Percentiles rank a stretch among this genome's conserved stretches.
phyloP scores from a whole-genome alignment of 805 yeast species.

The Ogataea neopini region DNA sequence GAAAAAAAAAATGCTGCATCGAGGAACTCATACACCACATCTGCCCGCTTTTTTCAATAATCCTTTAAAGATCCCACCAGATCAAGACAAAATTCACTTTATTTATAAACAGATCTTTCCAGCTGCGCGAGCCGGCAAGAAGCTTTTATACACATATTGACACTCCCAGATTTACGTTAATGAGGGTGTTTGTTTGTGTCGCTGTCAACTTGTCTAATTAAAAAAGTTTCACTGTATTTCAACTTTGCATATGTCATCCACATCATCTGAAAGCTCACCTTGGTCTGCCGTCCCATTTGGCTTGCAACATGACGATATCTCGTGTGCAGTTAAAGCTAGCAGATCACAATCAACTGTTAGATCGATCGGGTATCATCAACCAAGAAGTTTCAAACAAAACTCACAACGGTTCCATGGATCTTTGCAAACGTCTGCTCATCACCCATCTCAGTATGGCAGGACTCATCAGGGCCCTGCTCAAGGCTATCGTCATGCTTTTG shows the following conservation, averaged over 20 bases:
- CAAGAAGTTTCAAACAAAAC: background rate
- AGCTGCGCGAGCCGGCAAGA: background rate
- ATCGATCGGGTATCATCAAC: background rate
- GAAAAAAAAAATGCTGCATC: slow-evolving; percentile 4
- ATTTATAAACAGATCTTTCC: background rate
- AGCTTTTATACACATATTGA: background rate
- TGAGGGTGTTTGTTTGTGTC: background rate
- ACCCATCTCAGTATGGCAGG: background rate
- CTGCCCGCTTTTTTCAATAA: background rate
- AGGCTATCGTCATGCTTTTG: background rate
- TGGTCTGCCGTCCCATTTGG: slow-evolving; percentile 8
- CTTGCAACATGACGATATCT: slow-evolving; percentile 18
- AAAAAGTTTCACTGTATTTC: background rate
- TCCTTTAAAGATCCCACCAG: background rate
- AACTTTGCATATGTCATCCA: background rate
- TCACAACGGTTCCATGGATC: background rate
- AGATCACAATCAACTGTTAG: background rate
- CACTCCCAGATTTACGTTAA: background rate
- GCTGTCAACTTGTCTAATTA: background rate
- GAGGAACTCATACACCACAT: background rate
- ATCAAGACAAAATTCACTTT: background rate
- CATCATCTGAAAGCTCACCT: background rate
- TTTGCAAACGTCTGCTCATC: background rate
- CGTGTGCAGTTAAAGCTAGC: slow-evolving; percentile 6
- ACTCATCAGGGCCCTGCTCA: background rate